These are phyloP conservation scores for Spathaspora sp. DNA, from an alignment of 1,139 yeast species.

Conservation along the genomic window DNA sequence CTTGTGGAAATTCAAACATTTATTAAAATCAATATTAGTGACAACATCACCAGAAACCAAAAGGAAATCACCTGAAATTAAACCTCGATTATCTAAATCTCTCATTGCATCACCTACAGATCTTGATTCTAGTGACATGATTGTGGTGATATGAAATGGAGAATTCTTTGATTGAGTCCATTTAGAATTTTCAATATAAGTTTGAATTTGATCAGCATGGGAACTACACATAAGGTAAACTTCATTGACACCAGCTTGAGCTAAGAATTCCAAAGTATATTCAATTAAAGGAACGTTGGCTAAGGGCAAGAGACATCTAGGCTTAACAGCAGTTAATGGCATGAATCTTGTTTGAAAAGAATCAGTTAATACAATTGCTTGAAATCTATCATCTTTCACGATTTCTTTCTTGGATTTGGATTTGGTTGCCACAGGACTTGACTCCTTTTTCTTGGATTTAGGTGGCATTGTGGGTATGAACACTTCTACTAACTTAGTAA, in stretches of 20 bases:
- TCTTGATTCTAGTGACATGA: constrained; percentile 83
- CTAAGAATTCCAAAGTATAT: constrained; percentile 90
- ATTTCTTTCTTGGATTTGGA: constrained; percentile 53
- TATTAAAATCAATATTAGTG: constrained; percentile 78
- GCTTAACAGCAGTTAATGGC: constrained; percentile 84
- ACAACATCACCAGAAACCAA: constrained; percentile 93
- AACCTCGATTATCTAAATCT: constrained; percentile 86
- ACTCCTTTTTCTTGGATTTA: constrained; percentile 37
- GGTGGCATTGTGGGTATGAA: constrained; percentile 11
- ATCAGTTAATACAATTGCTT: constrained; percentile 92
- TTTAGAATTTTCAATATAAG: constrained; percentile 76
- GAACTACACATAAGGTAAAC: constrained; percentile 87
- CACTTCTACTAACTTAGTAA: too few species aligned
- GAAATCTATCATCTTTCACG: constrained; percentile 73
- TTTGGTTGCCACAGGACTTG: constrained; percentile 35
- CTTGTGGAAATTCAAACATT: constrained; percentile 72
- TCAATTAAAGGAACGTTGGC: constrained; percentile 94
- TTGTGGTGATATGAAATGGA: constrained; percentile 76
- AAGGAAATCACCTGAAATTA: constrained; percentile 85
- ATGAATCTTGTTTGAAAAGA: constrained; percentile 88
- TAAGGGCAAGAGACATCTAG: constrained; percentile 86
- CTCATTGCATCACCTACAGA: constrained; percentile 98
- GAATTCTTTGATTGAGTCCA: constrained; percentile 64
- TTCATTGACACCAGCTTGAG: constrained; percentile 86
- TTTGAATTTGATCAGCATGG: constrained; percentile 85